phyloP scores from a whole-genome alignment of 192 early-diverging fungal species.

The Coemansia sp. region DNA sequence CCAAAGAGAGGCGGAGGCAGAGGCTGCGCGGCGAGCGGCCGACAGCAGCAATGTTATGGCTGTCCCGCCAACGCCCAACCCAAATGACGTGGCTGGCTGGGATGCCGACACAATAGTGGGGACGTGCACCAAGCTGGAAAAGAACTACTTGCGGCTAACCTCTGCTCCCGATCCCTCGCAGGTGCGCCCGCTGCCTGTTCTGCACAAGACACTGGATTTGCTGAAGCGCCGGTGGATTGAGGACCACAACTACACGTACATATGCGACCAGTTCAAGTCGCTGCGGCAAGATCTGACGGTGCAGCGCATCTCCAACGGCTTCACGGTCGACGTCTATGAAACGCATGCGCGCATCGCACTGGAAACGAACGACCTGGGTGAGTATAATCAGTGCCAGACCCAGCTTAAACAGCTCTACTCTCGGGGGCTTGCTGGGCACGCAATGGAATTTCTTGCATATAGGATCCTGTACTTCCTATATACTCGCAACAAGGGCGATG shows the following conservation, averaged over 20 bases:
- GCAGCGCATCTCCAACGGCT: conserved; percentile 88
- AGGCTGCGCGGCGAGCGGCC: conserved; percentile 24
- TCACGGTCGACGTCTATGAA: conserved; percentile 94
- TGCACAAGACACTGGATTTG: conserved; percentile 70
- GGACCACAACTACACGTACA: conserved; percentile 88
- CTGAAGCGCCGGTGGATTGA: conserved; percentile 74
- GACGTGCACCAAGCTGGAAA: conserved; percentile 79
- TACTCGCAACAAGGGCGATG: conserved; percentile 81
- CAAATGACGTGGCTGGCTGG: conserved; percentile 66
- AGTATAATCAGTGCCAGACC: conserved; percentile 97
- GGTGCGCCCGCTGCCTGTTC: conserved; percentile 81
- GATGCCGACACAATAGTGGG: conserved; percentile 84
- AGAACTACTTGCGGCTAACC: conserved; percentile 89
- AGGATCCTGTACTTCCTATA: conserved; percentile 86
- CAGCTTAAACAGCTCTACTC: conserved; percentile 87
- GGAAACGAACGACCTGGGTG: conserved; percentile 93
- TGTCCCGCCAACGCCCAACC: conserved; percentile 32
- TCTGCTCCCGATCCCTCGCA: conserved; percentile 85
- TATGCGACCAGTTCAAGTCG: conserved; percentile 96
- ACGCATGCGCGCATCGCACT: conserved; percentile 91
- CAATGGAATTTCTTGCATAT: conserved; percentile 91
- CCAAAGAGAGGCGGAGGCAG: conserved; percentile 27
- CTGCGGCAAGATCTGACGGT: conserved; percentile 95
- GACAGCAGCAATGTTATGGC: conserved; percentile 4
- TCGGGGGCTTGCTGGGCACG: conserved; percentile 61